phyloP scores from a whole-genome alignment of 2,329 filamentous ascomycete genomes.

The Aspergillaceae sp. region DNA sequence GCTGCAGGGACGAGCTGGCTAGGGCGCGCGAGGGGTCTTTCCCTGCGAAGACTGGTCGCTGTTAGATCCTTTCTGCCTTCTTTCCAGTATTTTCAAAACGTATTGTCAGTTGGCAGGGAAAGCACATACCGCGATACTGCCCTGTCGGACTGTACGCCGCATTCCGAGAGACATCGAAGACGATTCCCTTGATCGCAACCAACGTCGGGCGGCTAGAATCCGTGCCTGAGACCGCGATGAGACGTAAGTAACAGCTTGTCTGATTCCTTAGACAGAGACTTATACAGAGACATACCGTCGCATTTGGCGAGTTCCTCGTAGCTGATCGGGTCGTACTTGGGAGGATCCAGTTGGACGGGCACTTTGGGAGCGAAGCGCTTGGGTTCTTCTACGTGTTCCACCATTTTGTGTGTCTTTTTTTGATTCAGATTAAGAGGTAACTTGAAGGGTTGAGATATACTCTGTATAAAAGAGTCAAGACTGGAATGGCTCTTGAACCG shows the following conservation, averaged over 20 bases:
- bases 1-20: constrained; percentile 74
- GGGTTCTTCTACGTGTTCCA: constrained; percentile 18
- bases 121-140: constrained; percentile 67
- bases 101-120: background rate
- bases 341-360: constrained; percentile 57
- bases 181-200: constrained; percentile 69
- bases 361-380: constrained; percentile 36
- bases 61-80: background rate
- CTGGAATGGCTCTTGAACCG: too few relatives aligned
- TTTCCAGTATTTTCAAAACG: too few relatives aligned
- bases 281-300: constrained; percentile 55
- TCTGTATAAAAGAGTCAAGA: too few relatives aligned
- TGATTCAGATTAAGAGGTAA: too few relatives aligned
- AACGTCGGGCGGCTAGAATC: constrained; percentile 45
- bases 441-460: too few relatives aligned
- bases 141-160: constrained; percentile 74
- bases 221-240: constrained; percentile 20
- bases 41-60: constrained; percentile 71
- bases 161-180: constrained; percentile 92
- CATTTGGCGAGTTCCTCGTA: constrained; percentile 69
- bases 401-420: constrained; percentile 14
- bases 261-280: too few relatives aligned
- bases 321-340: constrained; percentile 82
- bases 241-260: too few relatives aligned
- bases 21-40: constrained; percentile 93